Evolutionary conservation across 495 filamentous ascomycete species (phyloP).

Genomic region (Aspergillus egyptiacus): DNA sequence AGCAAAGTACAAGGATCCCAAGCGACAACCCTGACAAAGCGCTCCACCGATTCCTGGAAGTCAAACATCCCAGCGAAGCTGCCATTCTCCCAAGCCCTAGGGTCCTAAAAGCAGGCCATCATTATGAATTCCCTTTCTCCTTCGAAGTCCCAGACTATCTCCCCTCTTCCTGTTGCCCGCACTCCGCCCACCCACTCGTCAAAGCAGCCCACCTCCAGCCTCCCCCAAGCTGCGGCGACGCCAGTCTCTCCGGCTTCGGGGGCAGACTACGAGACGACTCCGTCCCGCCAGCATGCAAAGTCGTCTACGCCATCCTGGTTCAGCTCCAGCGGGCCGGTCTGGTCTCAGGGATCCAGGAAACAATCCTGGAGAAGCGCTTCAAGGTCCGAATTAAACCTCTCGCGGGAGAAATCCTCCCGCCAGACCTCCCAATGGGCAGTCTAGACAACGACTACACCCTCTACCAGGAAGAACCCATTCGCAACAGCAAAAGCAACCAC

Average conservation of each 20-base stretch:
- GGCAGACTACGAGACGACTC: conserved; percentile 54
- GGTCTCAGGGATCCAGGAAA: conserved; percentile 37
- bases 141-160: conserved; percentile 68
- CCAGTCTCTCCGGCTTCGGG: conserved; percentile 25
- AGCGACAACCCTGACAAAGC: conserved; percentile 3
- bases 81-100: conserved; percentile 53
- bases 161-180: conserved; percentile 48
- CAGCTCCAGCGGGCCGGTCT: conserved; percentile 43
- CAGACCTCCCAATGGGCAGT: conserved; percentile 41
- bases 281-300: conserved; percentile 58
- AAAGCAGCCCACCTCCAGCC: conserved; percentile 60
- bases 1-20: conserved; percentile 13
- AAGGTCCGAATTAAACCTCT: conserved; percentile 63
- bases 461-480: conserved; percentile 49
- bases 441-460: conserved; percentile 54
- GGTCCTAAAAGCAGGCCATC: conserved; percentile 50
- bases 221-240: conserved; percentile 61
- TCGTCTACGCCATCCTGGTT: conserved; percentile 58
- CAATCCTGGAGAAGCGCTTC: conserved; percentile 21
- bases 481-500: neutral
- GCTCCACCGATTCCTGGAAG: conserved; percentile 49
- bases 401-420: conserved; percentile 56
- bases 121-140: conserved; percentile 60
- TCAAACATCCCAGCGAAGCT: conserved; percentile 58
- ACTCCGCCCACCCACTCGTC: conserved; percentile 37